These are phyloP conservation scores for Solanum paucissectum DNA, from an alignment of 257 asterid species.

Conservation along the genomic window DNA sequence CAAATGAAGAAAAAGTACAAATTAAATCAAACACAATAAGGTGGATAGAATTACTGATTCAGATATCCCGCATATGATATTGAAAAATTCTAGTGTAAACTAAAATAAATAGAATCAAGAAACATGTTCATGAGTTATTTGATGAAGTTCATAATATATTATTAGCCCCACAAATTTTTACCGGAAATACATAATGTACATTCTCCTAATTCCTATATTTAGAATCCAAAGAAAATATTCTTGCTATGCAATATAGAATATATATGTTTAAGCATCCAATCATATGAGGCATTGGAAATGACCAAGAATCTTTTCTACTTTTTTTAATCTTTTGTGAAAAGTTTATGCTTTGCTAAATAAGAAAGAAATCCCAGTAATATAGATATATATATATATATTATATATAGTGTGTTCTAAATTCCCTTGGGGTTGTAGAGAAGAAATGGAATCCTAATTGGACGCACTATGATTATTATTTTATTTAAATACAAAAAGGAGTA, in stretches of 20 bases:
- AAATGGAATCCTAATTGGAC: conserved; percentile 26
- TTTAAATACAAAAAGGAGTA: not conserved
- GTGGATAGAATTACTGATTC: not conserved
- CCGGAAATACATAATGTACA: not conserved
- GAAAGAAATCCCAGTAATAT: not conserved
- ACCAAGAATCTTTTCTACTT: not conserved
- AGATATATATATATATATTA: not conserved
- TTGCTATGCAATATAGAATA: not conserved
- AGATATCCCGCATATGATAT: not conserved
- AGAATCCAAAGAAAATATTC: not conserved
- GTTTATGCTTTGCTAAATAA: not conserved
- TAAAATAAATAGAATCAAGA: not conserved
- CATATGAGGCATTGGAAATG: not conserved
- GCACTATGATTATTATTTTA: conserved; percentile 3
- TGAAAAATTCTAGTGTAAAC: not conserved
- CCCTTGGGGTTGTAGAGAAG: not conserved
- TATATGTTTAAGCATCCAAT: not conserved
- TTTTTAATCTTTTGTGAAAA: not conserved
- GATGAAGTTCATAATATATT: not conserved
- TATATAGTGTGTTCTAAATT: not conserved
- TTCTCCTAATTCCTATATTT: not conserved
- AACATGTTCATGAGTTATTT: not conserved
- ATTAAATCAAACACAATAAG: not conserved
- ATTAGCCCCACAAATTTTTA: not conserved
- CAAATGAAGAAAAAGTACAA: not conserved